Base-by-base conservation (phyloP, 495 filamentous ascomycete species). In the Durotheca rogersii region DNA sequence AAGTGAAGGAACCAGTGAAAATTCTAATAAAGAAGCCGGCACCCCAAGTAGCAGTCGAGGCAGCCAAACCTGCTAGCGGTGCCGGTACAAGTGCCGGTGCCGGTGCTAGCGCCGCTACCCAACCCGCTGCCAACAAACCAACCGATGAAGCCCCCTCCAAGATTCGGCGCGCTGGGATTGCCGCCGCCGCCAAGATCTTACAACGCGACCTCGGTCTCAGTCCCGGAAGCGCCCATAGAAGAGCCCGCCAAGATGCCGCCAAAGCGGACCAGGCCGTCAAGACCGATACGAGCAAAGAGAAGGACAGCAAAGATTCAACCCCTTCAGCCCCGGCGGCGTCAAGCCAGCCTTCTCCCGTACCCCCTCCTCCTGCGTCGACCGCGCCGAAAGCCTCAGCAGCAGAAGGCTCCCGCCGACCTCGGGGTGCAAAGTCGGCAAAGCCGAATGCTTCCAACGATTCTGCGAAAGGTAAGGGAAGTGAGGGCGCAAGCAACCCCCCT, bases 131-230 rank as follows among this genome's bases (percentile, higher is more conserved):
- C 7, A 52, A 37, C 16, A 67, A 65, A 41, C 21, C 60, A 21
- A 23, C 64, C 47, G 68, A 73, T 27, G 45, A 69, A 16, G 41
- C 66, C 3, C 36, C 43, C 15, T 50, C 69, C 7, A 71, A 73
- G 70, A 74, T 69, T 42, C 67, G 76, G 29, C 80, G 89, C 50
- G 87, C 86, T 6, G 88, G 81, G 53, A 85, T 81, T 27, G 80
- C 83, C 20, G 84, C 80, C 17, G 90, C 89, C 4, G 88, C 89
- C 12, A 84, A 84, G 35, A 95, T 97, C 49, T 68, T 97, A 16
- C 90, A 96, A 58, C 83, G 91, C 11, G 93, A 97, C 67, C 74
- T 96, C 12, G 93, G 92, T 12, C 76, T 97, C n/a, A 81, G 81
- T 34, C 78, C 81, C 4, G 78, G 80, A 42, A 79, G 74, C 37